Conservation (phyloP, 2,329 filamentous ascomycete species). For the Clarireedia paspali region DNA sequence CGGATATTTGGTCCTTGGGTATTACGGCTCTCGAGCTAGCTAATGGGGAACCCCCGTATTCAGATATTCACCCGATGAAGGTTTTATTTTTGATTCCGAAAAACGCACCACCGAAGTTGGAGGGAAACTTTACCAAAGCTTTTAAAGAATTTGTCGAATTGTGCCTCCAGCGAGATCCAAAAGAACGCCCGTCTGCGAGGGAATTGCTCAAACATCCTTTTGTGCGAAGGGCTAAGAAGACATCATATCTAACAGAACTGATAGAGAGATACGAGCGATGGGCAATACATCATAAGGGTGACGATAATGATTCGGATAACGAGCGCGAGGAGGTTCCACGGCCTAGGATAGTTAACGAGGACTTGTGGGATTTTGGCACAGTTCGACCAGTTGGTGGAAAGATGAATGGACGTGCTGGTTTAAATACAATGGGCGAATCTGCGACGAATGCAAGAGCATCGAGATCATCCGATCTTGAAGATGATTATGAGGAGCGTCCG, state of each 20-base stretch:
- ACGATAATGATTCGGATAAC: conserved; percentile 57
- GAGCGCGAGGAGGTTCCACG: conserved; percentile 37
- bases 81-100: conserved; percentile 95
- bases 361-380: conserved; percentile 98
- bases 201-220: conserved; percentile 87
- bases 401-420: conserved; percentile 51
- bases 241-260: conserved; percentile 90
- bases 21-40: conserved; percentile 91
- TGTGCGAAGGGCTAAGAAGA: conserved; percentile 85
- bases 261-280: conserved; percentile 88
- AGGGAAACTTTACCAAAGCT: conserved; percentile 71
- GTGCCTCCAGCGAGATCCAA: conserved; percentile 82
- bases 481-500: conserved; percentile 45
- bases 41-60: conserved; percentile 86
- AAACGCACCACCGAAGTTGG: conserved; percentile 75
- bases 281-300: conserved; percentile 71
- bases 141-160: conserved; percentile 82
- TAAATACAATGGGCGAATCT: conserved; percentile 71
- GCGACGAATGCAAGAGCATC: conserved; percentile 68
- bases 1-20: conserved; percentile 94
- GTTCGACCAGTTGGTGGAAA: conserved; percentile 71
- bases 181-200: conserved; percentile 77
- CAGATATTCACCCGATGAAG: conserved; percentile 98
- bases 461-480: conserved; percentile 40
- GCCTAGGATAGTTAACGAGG: conserved; percentile 57